phyloP scores from a whole-genome alignment of 345 rosid species.

The Aquilaria sinensis region DNA sequence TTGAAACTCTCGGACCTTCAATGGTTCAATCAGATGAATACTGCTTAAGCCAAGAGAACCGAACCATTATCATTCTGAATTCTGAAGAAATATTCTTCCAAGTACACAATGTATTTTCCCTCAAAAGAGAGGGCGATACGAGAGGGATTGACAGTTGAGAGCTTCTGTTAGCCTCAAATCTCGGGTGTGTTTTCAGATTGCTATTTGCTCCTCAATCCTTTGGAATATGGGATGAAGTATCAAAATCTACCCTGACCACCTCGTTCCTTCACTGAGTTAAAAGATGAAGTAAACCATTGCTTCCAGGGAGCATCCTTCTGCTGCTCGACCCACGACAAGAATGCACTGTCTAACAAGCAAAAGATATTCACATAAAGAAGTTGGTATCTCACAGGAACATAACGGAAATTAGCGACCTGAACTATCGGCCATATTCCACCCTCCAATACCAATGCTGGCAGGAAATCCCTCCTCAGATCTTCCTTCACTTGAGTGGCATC shows the following conservation, averaged over 20 bases:
- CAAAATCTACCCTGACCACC: conserved; percentile 43
- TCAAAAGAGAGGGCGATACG: too few relatives aligned
- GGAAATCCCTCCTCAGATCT: conserved; percentile 78
- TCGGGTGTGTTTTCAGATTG: too few relatives aligned
- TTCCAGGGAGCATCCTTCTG: conserved; percentile 95
- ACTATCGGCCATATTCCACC: conserved; percentile 80
- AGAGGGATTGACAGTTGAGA: too few relatives aligned
- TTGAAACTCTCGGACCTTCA: too few relatives aligned
- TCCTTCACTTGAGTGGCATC: conserved; percentile 56
- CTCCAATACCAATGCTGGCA: conserved; percentile 72
- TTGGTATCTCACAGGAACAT: conserved; percentile 71
- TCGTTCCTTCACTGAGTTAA: conserved; percentile 42
- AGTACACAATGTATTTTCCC: too few relatives aligned
- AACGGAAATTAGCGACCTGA: conserved; percentile 76
- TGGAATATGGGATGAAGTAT: not conserved
- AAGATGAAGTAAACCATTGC: conserved; percentile 52
- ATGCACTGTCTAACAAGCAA: conserved; percentile 79
- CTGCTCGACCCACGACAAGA: conserved; percentile 79
- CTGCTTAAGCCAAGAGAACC: too few relatives aligned
- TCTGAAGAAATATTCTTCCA: too few relatives aligned
- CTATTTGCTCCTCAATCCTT: too few relatives aligned
- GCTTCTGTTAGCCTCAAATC: too few relatives aligned
- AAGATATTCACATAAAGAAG: conserved; percentile 75
- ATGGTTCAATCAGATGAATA: too few relatives aligned
- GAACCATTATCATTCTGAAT: too few relatives aligned